phyloP scores from a whole-genome alignment of 2,329 filamentous ascomycete genomes.

The Fusarium sp. region DNA sequence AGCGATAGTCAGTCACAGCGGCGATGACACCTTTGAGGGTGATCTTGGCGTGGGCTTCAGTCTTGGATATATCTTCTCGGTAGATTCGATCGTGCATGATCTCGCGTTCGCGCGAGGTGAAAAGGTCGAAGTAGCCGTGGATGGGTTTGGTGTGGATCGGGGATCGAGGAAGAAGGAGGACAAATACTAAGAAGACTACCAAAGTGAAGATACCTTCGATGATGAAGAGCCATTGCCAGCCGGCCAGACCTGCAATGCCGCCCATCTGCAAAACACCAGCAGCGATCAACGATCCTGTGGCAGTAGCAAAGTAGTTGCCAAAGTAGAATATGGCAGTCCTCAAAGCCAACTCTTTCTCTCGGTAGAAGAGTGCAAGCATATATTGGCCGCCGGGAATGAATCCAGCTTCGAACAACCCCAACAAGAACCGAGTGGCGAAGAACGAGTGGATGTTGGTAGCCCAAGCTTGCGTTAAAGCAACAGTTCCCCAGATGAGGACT shows the following conservation, averaged over 20 bases:
- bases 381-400: constrained; percentile 36
- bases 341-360: constrained; percentile 22
- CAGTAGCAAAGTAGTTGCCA: constrained; percentile 40
- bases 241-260: constrained; percentile 23
- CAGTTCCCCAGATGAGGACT: constrained; percentile 32
- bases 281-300: constrained; percentile 29
- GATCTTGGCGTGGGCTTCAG: constrained; percentile 22
- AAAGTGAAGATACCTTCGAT: constrained; percentile 39
- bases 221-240: constrained; percentile 42
- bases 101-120: constrained; percentile 25
- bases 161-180: constrained; percentile 30
- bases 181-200: constrained; percentile 29
- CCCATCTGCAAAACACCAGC: constrained; percentile 38
- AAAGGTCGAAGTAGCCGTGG: constrained; percentile 35
- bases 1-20: constrained; percentile 21
- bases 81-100: constrained; percentile 36
- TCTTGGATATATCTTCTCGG: constrained; percentile 40
- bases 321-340: constrained; percentile 37
- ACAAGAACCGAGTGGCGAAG: constrained; percentile 30
- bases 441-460: constrained; percentile 28
- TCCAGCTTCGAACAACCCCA: constrained; percentile 32
- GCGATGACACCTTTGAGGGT: not conserved
- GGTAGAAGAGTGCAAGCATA: constrained; percentile 34
- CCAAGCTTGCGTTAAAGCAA: constrained; percentile 35
- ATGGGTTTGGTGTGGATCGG: constrained; percentile 32